phyloP scores from a whole-genome alignment of 2,329 filamentous ascomycete species.

The Epichloe amarillans region DNA sequence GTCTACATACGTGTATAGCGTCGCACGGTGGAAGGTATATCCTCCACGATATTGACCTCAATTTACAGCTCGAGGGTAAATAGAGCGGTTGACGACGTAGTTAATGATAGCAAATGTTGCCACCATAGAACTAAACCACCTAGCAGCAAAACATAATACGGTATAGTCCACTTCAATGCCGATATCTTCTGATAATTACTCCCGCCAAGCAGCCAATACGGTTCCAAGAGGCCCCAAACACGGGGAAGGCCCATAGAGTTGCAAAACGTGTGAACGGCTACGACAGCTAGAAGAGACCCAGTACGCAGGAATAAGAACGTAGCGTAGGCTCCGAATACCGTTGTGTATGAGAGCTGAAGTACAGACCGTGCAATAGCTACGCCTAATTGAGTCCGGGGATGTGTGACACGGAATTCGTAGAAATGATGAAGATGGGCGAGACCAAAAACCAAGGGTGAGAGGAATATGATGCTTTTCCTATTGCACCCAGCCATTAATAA shows the following conservation, averaged over 20 bases:
- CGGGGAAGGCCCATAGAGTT: constrained; percentile 85
- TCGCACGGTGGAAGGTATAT: neutral
- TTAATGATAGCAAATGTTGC: constrained; percentile 56
- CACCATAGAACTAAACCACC: constrained; percentile 61
- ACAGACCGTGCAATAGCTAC: constrained; percentile 57
- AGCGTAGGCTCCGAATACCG: constrained; percentile 84
- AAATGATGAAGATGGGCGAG: constrained; percentile 91
- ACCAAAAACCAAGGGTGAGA: constrained; percentile 80
- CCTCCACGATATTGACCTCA: neutral
- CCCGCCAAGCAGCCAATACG: constrained; percentile 23
- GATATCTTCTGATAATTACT: constrained; percentile 12
- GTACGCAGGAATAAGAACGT: constrained; percentile 82
- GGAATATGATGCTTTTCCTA: constrained; percentile 52
- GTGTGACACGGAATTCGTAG: constrained; percentile 79
- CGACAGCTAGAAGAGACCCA: constrained; percentile 63
- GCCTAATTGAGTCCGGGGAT: constrained; percentile 53
- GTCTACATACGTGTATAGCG: no score
- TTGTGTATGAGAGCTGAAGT: constrained; percentile 82
- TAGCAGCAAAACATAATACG: constrained; percentile 69
- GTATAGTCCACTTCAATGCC: constrained; percentile 48
- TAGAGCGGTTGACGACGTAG: constrained; percentile 31
- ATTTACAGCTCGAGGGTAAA: constrained; percentile 12
- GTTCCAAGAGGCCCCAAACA: constrained; percentile 66
- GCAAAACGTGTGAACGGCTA: constrained; percentile 75
- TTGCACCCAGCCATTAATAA: constrained; percentile 58